Evolutionary conservation across 495 filamentous ascomycete species (phyloP).

Genomic region (Penicillium robsamsonii): DNA sequence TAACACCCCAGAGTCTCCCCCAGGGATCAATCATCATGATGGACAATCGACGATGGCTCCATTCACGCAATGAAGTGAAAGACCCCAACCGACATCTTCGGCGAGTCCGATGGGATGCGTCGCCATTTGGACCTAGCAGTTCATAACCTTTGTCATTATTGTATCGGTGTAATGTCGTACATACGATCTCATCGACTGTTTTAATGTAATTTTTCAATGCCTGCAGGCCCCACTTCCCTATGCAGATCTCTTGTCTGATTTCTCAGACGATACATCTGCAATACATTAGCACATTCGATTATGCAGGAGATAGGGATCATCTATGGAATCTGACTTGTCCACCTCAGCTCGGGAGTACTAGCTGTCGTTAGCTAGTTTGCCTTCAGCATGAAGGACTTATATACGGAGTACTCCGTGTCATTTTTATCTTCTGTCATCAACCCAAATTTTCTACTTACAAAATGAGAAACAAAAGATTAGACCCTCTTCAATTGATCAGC

Average conservation of each 20-base stretch:
- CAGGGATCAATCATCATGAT: conserved; percentile 32
- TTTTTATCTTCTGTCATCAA: neutral
- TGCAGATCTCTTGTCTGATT: too few species aligned
- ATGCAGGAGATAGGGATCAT: neutral
- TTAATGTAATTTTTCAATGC: too few species aligned
- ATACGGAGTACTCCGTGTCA: neutral
- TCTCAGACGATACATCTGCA: too few species aligned
- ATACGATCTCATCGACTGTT: too few species aligned
- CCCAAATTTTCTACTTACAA: neutral
- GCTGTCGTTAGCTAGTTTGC: neutral
- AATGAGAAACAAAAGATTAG: neutral
- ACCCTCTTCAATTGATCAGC: neutral
- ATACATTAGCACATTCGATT: neutral
- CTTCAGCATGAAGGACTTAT: neutral
- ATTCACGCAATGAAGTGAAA: conserved; percentile 35
- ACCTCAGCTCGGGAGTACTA: too few species aligned
- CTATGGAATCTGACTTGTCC: neutral
- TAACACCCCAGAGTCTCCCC: conserved; percentile 25
- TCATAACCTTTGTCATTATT: neutral
- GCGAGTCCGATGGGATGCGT: conserved; percentile 37
- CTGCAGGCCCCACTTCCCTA: too few species aligned
- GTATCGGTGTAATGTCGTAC: neutral
- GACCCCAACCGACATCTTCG: conserved; percentile 38
- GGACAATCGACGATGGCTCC: conserved; percentile 40
- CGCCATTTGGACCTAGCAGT: conserved; percentile 7